A percentile compares a stretch with the other conserved stretches of the same genome.
These are phyloP conservation scores for Paramecium bursaria DNA, from an alignment of 73 alveolate species.

Conservation along the genomic window DNA sequence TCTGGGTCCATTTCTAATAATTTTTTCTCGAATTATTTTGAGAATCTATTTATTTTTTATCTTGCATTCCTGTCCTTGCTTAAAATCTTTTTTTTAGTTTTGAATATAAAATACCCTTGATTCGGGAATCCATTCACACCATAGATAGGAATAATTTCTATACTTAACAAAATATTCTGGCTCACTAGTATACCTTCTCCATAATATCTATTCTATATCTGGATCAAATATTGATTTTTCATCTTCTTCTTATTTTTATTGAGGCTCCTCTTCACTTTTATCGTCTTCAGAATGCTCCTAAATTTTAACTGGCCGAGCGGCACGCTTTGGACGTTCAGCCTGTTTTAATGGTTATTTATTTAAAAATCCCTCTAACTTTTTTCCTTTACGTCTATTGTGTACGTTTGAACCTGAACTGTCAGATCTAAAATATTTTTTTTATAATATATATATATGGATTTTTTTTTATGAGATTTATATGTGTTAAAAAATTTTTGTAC, in stretches of 20 bases:
- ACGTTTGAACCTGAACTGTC: slow-evolving; percentile 45
- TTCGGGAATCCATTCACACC: slow-evolving; percentile 69
- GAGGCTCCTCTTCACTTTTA: not conserved
- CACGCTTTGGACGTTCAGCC: not conserved
- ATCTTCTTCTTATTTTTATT: slow-evolving; percentile 42
- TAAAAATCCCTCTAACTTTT: not conserved
- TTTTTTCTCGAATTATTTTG: slow-evolving; percentile 56
- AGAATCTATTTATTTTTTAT: slow-evolving; percentile 64
- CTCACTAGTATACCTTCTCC: slow-evolving; percentile 49
- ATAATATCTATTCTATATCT: slow-evolving; percentile 65
- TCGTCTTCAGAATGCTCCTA: not conserved
- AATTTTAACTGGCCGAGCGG: slow-evolving; percentile 2
- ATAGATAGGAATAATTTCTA: slow-evolving; percentile 61
- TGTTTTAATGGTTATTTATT: not conserved
- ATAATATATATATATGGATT: slow-evolving; percentile 13
- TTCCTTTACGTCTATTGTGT: not conserved
- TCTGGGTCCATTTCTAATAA: slow-evolving; percentile 58
- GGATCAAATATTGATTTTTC: slow-evolving; percentile 63
- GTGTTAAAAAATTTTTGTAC: slow-evolving; percentile 6
- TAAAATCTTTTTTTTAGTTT: slow-evolving; percentile 34
- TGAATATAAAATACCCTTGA: not conserved
- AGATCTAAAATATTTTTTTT: slow-evolving; percentile 24
- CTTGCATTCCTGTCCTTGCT: slow-evolving; percentile 54
- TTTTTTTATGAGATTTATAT: slow-evolving; percentile 24
- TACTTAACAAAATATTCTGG: slow-evolving; percentile 52